Evolutionary conservation across 2,329 filamentous ascomycete genomes (phyloP).

Genomic region (Fusarium solani-melongenae): DNA sequence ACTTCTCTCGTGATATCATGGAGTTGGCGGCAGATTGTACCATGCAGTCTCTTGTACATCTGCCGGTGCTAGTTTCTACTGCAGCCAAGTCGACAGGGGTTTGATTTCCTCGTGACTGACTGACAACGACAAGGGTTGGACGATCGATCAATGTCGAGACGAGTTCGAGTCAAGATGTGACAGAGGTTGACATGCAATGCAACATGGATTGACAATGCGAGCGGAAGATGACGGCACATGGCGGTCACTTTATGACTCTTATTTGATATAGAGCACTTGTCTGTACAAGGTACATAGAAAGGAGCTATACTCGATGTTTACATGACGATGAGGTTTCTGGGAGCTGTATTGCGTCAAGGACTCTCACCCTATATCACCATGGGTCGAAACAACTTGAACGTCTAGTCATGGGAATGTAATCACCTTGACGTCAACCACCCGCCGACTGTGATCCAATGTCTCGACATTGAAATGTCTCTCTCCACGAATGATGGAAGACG

Average conservation of each 20-base stretch:
- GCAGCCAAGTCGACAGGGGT: conserved; percentile 1
- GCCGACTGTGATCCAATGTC: neutral
- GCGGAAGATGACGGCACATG: conserved; percentile 18
- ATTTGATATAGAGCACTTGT: neutral
- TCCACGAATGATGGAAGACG: neutral
- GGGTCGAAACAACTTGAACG: conserved; percentile 11
- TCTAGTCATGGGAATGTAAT: conserved; percentile 16
- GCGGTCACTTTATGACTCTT: neutral
- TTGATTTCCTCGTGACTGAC: conserved; percentile 16
- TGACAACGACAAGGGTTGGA: conserved; percentile 14
- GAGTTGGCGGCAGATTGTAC: conserved; percentile 24
- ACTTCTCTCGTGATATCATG: conserved; percentile 25
- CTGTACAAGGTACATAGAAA: neutral
- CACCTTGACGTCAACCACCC: conserved; percentile 39
- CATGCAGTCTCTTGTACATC: conserved; percentile 2
- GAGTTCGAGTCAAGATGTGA: conserved; percentile 14
- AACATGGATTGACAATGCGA: conserved; percentile 27
- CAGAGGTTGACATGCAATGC: conserved; percentile 19
- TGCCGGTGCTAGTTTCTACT: conserved; percentile 24
- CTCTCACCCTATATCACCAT: neutral
- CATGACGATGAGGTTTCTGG: neutral
- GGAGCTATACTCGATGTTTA: neutral
- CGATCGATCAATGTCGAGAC: neutral
- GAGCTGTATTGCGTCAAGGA: neutral
- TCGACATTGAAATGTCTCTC: neutral